Percentiles rank a stretch among this genome's conserved stretches.
Evolutionary conservation across 164 flowering plant species (phyloP).

Genomic region (Vitis amurensis): DNA sequence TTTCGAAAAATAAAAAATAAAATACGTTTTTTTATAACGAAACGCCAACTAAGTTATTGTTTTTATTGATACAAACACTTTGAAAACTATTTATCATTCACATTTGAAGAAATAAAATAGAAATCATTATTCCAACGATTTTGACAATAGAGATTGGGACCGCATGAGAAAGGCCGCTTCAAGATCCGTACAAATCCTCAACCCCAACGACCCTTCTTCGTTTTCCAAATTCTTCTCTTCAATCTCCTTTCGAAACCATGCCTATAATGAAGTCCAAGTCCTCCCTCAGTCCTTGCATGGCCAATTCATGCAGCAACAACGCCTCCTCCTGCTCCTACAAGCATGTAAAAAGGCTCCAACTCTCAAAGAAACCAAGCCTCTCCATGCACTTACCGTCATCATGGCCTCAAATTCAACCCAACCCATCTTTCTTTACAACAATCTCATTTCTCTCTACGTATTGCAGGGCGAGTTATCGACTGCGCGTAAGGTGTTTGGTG

Average conservation of each 20-base stretch:
- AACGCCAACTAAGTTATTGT: no score
- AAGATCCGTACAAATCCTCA: neutral
- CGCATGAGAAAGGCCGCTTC: constrained; percentile 4
- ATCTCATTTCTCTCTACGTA: constrained; percentile 45
- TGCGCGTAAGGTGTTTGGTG: constrained; percentile 66
- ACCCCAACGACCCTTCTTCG: neutral
- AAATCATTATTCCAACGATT: no score
- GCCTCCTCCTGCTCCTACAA: constrained; percentile 20
- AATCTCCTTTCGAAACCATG: no score
- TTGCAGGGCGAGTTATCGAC: constrained; percentile 25
- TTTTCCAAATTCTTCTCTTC: neutral
- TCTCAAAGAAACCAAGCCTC: constrained; percentile 27
- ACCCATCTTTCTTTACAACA: constrained; percentile 53
- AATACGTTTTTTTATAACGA: no score
- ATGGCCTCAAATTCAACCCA: constrained; percentile 34
- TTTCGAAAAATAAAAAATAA: no score
- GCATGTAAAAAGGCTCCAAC: constrained; percentile 20
- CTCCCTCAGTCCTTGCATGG: constrained; percentile 18
- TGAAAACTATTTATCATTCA: no score
- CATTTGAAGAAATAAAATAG: no score
- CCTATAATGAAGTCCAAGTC: neutral
- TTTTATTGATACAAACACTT: no score
- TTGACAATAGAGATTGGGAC: neutral
- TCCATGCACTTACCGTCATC: constrained; percentile 65
- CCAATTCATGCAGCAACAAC: constrained; percentile 6